Evolutionary conservation across 257 asterid species (phyloP).

Genomic region (Solanum bulbocastanum): DNA sequence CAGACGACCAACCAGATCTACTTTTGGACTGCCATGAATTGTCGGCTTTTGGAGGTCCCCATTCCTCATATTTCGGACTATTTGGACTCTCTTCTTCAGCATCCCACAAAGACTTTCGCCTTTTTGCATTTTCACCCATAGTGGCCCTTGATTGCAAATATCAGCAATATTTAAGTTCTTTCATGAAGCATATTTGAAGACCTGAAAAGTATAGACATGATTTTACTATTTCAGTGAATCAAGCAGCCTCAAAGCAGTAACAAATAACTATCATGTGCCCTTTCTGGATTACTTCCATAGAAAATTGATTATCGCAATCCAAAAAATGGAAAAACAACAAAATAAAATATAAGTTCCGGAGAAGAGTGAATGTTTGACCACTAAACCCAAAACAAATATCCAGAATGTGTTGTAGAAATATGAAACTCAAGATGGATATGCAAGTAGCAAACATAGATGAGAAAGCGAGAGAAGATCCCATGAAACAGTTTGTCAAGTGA

Average conservation of each 20-base stretch:
- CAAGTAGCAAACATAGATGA: background rate
- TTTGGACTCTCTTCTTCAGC: background rate
- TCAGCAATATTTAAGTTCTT: background rate
- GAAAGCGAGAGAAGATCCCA: background rate
- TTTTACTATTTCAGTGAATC: background rate
- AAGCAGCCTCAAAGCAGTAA: background rate
- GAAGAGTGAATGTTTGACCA: background rate
- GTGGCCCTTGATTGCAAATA: background rate
- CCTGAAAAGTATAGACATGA: background rate
- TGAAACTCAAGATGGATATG: background rate
- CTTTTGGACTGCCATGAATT: constrained; percentile 2
- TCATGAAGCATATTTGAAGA: background rate
- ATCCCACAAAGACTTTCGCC: constrained; percentile 10
- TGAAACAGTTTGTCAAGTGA: background rate
- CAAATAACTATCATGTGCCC: background rate
- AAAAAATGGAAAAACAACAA: background rate
- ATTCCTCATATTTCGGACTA: background rate
- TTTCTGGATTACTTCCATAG: background rate
- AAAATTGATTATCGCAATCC: background rate
- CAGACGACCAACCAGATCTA: constrained; percentile 1
- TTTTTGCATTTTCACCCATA: constrained; percentile 8
- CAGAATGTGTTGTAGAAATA: background rate
- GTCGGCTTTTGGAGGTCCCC: constrained; percentile 1
- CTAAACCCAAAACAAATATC: background rate
- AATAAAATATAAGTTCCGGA: background rate